Percentiles rank a stretch among this genome's conserved stretches.
Conservation (phyloP, 148 eudicot species). For the Dianthus caryophyllus region DNA sequence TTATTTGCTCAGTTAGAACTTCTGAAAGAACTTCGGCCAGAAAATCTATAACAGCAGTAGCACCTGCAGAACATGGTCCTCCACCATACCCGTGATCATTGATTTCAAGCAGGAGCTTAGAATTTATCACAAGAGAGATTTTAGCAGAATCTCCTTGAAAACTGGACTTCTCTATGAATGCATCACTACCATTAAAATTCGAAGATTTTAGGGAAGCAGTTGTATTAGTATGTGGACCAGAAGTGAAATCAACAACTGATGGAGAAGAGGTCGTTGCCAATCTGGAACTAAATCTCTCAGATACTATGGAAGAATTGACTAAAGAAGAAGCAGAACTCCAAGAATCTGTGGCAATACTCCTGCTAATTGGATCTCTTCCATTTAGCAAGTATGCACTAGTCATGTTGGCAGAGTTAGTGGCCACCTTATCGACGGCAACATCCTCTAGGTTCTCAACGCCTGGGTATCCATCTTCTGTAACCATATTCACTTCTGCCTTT, state of each 20-base stretch:
- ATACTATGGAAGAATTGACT: constrained; percentile 62
- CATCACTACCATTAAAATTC: constrained; percentile 50
- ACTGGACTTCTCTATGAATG: constrained; percentile 47
- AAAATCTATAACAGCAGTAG: constrained; percentile 87
- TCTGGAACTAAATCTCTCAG: constrained; percentile 61
- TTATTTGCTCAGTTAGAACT: constrained; percentile 79
- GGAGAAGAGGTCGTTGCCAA: constrained; percentile 39
- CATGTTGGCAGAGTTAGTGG: constrained; percentile 33
- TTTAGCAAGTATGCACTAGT: constrained; percentile 40
- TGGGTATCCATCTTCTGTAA: constrained; percentile 34
- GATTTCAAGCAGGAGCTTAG: constrained; percentile 67
- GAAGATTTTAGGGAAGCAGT: constrained; percentile 59
- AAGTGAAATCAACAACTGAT: constrained; percentile 55
- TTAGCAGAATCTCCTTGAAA: constrained; percentile 44
- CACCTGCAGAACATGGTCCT: constrained; percentile 94
- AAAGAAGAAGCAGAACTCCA: constrained; percentile 55
- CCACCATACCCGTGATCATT: constrained; percentile 94
- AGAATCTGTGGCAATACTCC: constrained; percentile 48
- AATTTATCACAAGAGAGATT: constrained; percentile 43
- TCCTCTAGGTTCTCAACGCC: constrained; percentile 33
- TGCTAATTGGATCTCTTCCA: constrained; percentile 29
- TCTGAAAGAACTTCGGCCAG: constrained; percentile 88
- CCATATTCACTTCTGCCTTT: constrained; percentile 22
- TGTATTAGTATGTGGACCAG: constrained; percentile 39
- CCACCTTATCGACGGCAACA: constrained; percentile 40